Base-by-base conservation (phyloP, 2,329 filamentous ascomycete species). In the Tympanopsis confertula region DNA sequence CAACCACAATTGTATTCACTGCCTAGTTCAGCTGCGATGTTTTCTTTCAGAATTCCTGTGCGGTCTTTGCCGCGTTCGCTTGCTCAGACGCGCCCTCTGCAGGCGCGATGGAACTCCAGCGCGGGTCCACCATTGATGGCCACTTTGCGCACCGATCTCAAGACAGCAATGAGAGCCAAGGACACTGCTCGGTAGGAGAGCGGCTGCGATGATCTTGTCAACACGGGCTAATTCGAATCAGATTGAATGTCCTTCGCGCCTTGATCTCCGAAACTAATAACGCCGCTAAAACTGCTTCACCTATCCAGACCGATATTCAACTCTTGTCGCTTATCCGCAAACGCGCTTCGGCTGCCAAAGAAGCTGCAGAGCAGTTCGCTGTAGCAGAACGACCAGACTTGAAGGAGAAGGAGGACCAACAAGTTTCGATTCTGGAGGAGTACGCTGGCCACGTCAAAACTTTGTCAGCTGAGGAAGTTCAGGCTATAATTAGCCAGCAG, bases 261-360 rank as follows among this genome's bases (percentile, higher is more conserved):
- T 50, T 68, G 41, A 65, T 69, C 38, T 60, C 65, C 36, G 65
- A 69, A 44, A 60, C 59, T 45, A 67, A 65, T 48, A 66, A 67
- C 44, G 56, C 61, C n/a, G 53, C 58, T 38, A 67, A 66, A 51
- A 59, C 61, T 15, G 44, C 61, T 3, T 54, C 53, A 13, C 64
- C 65, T 10, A 59, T 68, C 17, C 54, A 57, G 39, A 65, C 62
- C 19, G 63, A 69, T 40, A 48, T 65, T 13, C 62, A 66, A 38
- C 51, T 69, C 20, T 48, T 69, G 5, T 52, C 58, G 2, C 45
- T 68, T 22, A 59, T 69, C 22, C 56, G 55, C n/a, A 68, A 66
- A 47, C 62, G 60, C 24, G 47, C 53, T 2, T 44, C 54, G 10
- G 55, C 52, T 5, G 48, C 53, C 5, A 56, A 58, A 38, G 54